These are phyloP conservation scores for Pythium volutum DNA, from an alignment of 352 stramenopile species.

Conservation along the genomic window DNA sequence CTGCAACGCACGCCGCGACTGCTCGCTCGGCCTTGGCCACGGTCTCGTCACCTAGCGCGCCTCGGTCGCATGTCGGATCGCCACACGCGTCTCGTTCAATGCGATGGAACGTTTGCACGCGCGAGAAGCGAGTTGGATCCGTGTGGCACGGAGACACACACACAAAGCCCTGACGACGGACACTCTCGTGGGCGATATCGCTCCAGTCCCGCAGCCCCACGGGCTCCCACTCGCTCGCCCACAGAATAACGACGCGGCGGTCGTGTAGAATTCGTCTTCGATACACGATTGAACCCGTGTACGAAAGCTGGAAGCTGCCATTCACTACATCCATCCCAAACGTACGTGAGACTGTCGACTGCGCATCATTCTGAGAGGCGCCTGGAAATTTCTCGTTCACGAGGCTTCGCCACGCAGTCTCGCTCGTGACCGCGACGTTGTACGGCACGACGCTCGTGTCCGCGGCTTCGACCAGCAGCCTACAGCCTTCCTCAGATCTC, in stretches of 20 bases:
- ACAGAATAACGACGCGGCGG: slow-evolving; percentile 1
- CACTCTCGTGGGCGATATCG: slow-evolving; percentile 9
- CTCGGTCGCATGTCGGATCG: not conserved
- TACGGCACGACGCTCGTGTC: slow-evolving; percentile 1
- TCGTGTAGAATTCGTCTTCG: not conserved
- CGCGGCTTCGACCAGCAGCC: not conserved
- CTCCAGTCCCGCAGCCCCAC: not conserved
- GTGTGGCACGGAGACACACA: not conserved
- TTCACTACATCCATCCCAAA: slow-evolving; percentile 10
- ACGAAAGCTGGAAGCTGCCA: not conserved
- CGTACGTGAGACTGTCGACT: not conserved
- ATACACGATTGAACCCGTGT: slow-evolving; percentile 7
- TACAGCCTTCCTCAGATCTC: not conserved
- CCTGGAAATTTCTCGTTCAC: not conserved
- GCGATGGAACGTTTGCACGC: slow-evolving; percentile 8
- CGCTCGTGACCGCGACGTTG: not conserved
- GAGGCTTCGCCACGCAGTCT: slow-evolving; percentile 6
- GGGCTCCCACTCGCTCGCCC: slow-evolving; percentile 13
- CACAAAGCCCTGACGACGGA: slow-evolving; percentile 13
- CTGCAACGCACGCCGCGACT: not conserved
- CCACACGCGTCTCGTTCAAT: slow-evolving; percentile 15
- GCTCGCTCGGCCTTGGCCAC: not conserved
- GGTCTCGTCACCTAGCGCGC: slow-evolving; percentile 3
- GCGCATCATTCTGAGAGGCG: not conserved
- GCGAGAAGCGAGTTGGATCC: not conserved